These are phyloP conservation scores for Debaryomyces psychrophilus DNA, from an alignment of 1,139 yeast genomes.

Conservation along the genomic window DNA sequence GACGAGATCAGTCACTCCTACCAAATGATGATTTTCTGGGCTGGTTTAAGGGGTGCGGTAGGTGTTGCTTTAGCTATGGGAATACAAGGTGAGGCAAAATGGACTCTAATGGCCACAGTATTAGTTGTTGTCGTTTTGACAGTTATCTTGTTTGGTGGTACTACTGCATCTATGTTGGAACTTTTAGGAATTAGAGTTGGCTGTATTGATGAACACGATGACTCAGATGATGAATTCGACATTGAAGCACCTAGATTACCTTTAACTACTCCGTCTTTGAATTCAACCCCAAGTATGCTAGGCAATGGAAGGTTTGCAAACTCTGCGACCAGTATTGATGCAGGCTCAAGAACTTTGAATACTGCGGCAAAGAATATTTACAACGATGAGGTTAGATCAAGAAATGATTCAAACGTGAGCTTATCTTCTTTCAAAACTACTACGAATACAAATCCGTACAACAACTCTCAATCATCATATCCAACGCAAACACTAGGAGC, in stretches of 20 bases:
- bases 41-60: constrained; percentile 97
- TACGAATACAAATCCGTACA: constrained; percentile 5
- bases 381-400: constrained; percentile 25
- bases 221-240: constrained; percentile 93
- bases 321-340: constrained; percentile 10
- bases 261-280: constrained; percentile 18
- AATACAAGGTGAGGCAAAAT: constrained; percentile 89
- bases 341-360: constrained; percentile 9
- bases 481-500: not conserved
- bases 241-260: constrained; percentile 72
- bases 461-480: not conserved
- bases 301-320: constrained; percentile 40
- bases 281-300: constrained; percentile 20
- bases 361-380: constrained; percentile 12
- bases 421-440: constrained; percentile 23
- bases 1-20: constrained; percentile 95
- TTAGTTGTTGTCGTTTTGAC: constrained; percentile 95
- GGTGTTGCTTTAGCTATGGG: constrained; percentile 99
- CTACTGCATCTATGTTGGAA: constrained; percentile 97
- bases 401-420: constrained; percentile 33
- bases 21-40: constrained; percentile 99
- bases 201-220: constrained; percentile 71
- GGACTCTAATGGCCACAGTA: constrained; percentile 89
- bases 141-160: constrained; percentile 95
- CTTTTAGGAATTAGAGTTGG: constrained; percentile 92